Base-by-base conservation (phyloP, 768 basidiomycete species). In the Leccinum ochraceum region DNA sequence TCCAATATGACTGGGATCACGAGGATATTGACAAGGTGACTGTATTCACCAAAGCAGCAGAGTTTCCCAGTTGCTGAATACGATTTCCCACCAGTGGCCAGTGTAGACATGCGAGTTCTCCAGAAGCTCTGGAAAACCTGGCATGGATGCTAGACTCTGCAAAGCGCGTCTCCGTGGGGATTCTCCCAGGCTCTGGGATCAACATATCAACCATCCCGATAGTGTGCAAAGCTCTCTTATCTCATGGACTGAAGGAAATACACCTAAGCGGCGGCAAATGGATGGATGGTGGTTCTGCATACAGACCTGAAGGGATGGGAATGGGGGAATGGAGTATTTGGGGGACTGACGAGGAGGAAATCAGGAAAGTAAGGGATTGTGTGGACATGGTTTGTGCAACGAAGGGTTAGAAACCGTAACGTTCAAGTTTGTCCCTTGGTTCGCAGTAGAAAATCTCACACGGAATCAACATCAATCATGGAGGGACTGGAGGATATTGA, bases 121-220 rank as follows among this genome's bases (percentile, higher is more conserved):
- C 70, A 5, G 74, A 78, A 44, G 81, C 79, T 22, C 68, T 86
- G 26, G 55, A 76, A 26, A 70, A 69, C 1, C 65, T 86, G n/a
- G 64, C 77, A 57, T 67, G 73, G 46, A 71, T 86, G 32, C 77
- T 80, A 60, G 61, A 72, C 37, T 59, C 69, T 17, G 75, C 59
- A 8, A 52, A 28, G 16, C 28, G 3, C 22, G 34, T 58, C 16
- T 59, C 71, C 1, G 56, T 72, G 6, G 57, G 30, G 9, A 81
- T 94, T 53, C 81, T 93, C 63, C 87, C 90, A 3, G 92, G 92
- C 4, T 88, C 89, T 11, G 91, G 92, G 1, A 84, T 94, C 57
- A 90, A 88, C 64, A 69, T 79, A 7, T 66, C 76, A 9, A 90
- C 83, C 1, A 74, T 87, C n/a, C 69, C 75, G 1, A 55, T 64